A percentile compares a stretch with the other conserved stretches of the same genome.
Evolutionary conservation across 2,329 filamentous ascomycete genomes (phyloP).

Genomic region (Arachnomyces sp.): DNA sequence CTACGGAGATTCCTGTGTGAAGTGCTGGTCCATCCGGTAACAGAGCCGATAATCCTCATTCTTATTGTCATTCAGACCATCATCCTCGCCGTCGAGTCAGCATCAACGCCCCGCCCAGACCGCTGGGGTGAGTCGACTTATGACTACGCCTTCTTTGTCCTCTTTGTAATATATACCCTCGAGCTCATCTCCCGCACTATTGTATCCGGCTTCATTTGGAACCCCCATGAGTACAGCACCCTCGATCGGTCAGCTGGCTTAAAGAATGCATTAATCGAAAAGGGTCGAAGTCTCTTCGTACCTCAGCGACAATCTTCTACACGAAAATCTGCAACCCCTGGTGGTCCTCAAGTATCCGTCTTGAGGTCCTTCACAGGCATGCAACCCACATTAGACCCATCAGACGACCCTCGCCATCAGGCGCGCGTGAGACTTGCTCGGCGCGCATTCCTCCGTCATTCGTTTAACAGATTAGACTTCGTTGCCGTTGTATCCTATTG

Average conservation of each 20-base stretch:
- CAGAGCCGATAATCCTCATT: constrained; percentile 77
- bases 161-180: constrained; percentile 85
- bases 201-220: constrained; percentile 88
- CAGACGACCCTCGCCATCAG: constrained; percentile 63
- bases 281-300: constrained; percentile 72
- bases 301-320: constrained; percentile 66
- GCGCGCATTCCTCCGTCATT: constrained; percentile 85
- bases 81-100: constrained; percentile 77
- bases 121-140: constrained; percentile 60
- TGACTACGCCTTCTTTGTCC: constrained; percentile 71
- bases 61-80: constrained; percentile 84
- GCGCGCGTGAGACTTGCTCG: constrained; percentile 80
- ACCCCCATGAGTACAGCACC: constrained; percentile 85
- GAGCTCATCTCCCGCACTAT: constrained; percentile 78
- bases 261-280: constrained; percentile 64
- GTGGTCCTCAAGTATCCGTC: constrained; percentile 47
- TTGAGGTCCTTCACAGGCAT: constrained; percentile 68
- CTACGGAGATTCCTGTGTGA: constrained; percentile 71
- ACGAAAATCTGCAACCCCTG: constrained; percentile 35
- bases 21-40: constrained; percentile 74
- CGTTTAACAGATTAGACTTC: constrained; percentile 93
- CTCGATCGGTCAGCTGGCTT: constrained; percentile 72
- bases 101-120: constrained; percentile 58
- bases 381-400: constrained; percentile 52
- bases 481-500: constrained; percentile 91